Base-by-base conservation (phyloP, 306 rosid species). In the Prosopis cineraria region DNA sequence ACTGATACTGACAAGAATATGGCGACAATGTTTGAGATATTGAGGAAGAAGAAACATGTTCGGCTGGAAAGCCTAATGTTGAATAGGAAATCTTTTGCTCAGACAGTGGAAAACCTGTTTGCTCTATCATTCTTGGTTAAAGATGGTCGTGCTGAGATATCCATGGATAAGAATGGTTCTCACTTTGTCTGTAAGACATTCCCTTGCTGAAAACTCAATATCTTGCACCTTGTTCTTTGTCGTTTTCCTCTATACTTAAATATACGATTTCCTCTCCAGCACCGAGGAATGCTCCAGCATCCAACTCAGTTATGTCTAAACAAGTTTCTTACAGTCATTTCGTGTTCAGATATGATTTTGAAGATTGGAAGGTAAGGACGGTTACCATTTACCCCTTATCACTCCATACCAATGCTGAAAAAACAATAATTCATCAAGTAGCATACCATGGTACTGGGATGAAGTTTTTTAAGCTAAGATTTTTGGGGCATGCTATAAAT, bases 31-130 rank as follows among this genome's bases (percentile, higher is more conserved):
- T 94, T 89, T 77, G 80, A 72, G 33, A 82, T 92, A 56, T 83
- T 94, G 55, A 85, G 84, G 77, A 83, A 34, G 70, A 84, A 64
- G 13, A 88, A 71, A 78, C 81, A 69, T 4, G 92, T 79, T 20
- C 81, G 41, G 31, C 92, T 90, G 36, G 97, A 94, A 72, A 67
- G 85, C 45, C 76, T 90, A 37, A 78, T 94, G 50, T 74, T 94
- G 60, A 89, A 92, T 80, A 88, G 92, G 43, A 70, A 7, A 37
- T 92, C 96, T 11, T 94, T 92, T 81, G 87, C 96, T 30, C 96
- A 92, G 85, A 94, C 94, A 0, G 93, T 94, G 14, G 98, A 94
- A 69, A 94, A 94, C 75, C 75, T 94, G 79, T 90, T 92, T 84
- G 87, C 97, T 58, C 82, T 89, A 20, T 94, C 98, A 36, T 94